phyloP scores from a whole-genome alignment of 1,284 basidiomycete genomes.

The Naganishia albida region DNA sequence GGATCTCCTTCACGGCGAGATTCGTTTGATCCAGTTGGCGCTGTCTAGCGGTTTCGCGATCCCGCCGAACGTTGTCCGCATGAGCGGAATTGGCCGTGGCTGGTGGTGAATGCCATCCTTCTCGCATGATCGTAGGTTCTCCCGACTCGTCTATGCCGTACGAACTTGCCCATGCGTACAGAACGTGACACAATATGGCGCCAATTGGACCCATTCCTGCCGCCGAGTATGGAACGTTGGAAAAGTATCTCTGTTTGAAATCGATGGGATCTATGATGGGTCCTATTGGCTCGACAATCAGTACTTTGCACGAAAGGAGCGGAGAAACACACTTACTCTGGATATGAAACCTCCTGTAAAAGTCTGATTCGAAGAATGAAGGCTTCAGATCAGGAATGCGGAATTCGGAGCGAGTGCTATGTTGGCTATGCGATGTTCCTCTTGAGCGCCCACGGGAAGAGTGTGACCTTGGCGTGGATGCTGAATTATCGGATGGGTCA shows the following conservation, averaged over 20 bases:
- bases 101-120: constrained; percentile 35
- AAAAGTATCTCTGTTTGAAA: constrained; percentile 65
- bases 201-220: constrained; percentile 61
- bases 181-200: constrained; percentile 55
- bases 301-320: neutral
- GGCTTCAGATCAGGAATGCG: constrained; percentile 66
- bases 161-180: constrained; percentile 81
- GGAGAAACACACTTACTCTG: constrained; percentile 65
- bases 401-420: constrained; percentile 51
- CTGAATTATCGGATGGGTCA: neutral
- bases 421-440: neutral
- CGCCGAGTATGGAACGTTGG: constrained; percentile 56
- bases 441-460: constrained; percentile 3
- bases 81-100: neutral
- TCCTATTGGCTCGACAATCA: constrained; percentile 39
- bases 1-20: constrained; percentile 68
- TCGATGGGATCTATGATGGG: constrained; percentile 63
- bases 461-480: neutral
- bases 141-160: constrained; percentile 81
- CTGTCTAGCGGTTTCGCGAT: constrained; percentile 50
- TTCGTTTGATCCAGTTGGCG: constrained; percentile 56
- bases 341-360: constrained; percentile 75
- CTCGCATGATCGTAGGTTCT: constrained; percentile 48
- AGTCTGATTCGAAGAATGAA: constrained; percentile 77
- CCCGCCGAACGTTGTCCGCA: constrained; percentile 40